phyloP scores from a whole-genome alignment of 257 asterid species.

The Gentiana macrophylla region DNA sequence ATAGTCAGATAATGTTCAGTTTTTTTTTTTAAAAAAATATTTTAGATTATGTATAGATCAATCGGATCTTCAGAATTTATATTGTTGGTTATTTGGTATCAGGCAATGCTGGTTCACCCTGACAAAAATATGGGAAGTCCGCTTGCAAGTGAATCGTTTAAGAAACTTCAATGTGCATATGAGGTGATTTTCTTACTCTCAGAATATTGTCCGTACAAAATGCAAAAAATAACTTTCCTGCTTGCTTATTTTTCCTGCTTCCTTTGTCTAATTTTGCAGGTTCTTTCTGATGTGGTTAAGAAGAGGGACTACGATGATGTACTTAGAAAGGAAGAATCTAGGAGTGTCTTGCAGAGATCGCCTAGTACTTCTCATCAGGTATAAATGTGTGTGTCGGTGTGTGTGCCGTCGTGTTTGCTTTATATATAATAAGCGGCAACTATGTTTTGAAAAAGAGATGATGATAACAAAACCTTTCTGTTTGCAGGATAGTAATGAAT shows the following conservation, averaged over 20 bases:
- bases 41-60: background rate
- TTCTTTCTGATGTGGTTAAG: conserved; percentile 89
- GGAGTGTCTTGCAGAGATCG: conserved; percentile 66
- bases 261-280: conserved; percentile 28
- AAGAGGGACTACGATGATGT: conserved; percentile 94
- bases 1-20: background rate
- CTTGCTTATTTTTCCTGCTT: conserved; percentile 9
- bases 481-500: conserved; percentile 61
- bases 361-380: conserved; percentile 81
- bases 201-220: background rate
- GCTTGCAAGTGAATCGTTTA: conserved; percentile 89
- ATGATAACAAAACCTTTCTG: conserved; percentile 8
- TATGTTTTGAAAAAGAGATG: too few species aligned
- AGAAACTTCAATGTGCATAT: conserved; percentile 95
- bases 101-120: conserved; percentile 99
- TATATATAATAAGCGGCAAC: too few species aligned
- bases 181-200: conserved; percentile 40
- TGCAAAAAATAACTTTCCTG: background rate
- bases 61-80: background rate
- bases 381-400: conserved; percentile 4
- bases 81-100: conserved; percentile 5
- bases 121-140: conserved; percentile 96
- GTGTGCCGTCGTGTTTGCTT: background rate
- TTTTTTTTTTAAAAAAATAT: background rate
- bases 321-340: conserved; percentile 79